phyloP scores from a whole-genome alignment of 805 yeast genomes.

The Torulaspora franciscae region DNA sequence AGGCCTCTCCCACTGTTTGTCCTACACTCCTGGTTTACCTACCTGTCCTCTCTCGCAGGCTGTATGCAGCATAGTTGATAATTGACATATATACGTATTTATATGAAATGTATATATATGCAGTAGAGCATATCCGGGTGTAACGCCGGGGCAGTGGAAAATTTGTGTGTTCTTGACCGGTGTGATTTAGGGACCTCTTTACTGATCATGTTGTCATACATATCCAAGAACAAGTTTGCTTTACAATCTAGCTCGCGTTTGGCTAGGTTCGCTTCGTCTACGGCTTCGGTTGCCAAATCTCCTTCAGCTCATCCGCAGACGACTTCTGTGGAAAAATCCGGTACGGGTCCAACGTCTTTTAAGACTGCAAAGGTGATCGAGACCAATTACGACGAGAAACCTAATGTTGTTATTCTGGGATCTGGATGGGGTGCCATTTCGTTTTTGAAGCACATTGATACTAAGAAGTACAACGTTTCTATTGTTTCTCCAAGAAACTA shows the following conservation, averaged over 20 bases:
- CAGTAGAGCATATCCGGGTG: background rate
- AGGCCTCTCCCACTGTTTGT: background rate
- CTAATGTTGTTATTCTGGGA: slow-evolving; percentile 60
- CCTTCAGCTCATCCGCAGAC: slow-evolving; percentile 4
- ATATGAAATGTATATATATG: background rate
- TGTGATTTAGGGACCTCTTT: background rate
- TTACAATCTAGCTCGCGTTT: slow-evolving; percentile 16
- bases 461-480: slow-evolving; percentile 81
- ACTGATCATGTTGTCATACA: slow-evolving; percentile 12
- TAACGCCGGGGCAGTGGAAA: background rate
- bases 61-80: too few species aligned
- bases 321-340: slow-evolving; percentile 12
- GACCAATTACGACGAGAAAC: slow-evolving; percentile 33
- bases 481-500: slow-evolving; percentile 90
- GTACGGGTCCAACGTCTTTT: slow-evolving; percentile 38
- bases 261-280: slow-evolving; percentile 20
- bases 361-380: slow-evolving; percentile 39
- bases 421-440: slow-evolving; percentile 96
- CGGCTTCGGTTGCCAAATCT: slow-evolving; percentile 6
- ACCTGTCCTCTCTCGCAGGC: too few species aligned
- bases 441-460: slow-evolving; percentile 75
- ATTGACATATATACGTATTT: background rate
- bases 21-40: background rate
- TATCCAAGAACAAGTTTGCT: slow-evolving; percentile 10
- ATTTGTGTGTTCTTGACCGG: too few species aligned